These are phyloP conservation scores for Sporothrix protearum DNA, from an alignment of 2,329 filamentous ascomycete species.

Conservation along the genomic window DNA sequence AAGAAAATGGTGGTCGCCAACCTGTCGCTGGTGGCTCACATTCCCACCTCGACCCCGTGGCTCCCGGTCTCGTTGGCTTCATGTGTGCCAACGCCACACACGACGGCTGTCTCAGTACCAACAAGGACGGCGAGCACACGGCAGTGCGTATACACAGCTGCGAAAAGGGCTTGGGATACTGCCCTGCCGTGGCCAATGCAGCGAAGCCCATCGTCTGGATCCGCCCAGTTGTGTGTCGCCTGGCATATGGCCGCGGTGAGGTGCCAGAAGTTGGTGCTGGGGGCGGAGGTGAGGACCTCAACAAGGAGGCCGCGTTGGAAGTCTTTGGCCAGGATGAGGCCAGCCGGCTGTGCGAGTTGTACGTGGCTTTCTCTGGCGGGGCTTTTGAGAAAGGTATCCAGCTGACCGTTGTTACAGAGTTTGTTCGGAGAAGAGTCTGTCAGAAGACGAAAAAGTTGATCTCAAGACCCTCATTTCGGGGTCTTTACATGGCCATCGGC, in stretches of 20 bases:
- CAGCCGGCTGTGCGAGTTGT: constrained; percentile 35
- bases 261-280: constrained; percentile 73
- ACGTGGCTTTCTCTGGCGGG: constrained; percentile 23
- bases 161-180: constrained; percentile 63
- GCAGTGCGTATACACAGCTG: constrained; percentile 75
- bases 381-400: background rate
- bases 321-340: constrained; percentile 41
- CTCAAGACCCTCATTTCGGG: constrained; percentile 30
- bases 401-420: constrained; percentile 28
- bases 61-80: constrained; percentile 67
- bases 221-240: constrained; percentile 68
- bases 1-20: constrained; percentile 5
- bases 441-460: constrained; percentile 28
- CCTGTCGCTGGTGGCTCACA: constrained; percentile 40
- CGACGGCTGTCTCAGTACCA: constrained; percentile 66
- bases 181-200: constrained; percentile 44
- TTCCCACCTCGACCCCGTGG: constrained; percentile 53
- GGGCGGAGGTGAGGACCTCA: constrained; percentile 73
- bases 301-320: constrained; percentile 64
- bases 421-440: constrained; percentile 25
- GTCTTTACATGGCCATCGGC: constrained; percentile 32
- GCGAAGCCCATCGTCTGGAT: constrained; percentile 64
- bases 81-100: constrained; percentile 68
- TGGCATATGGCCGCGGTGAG: constrained; percentile 53
- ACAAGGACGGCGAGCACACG: constrained; percentile 36